Conservation (phyloP, 1,284 basidiomycete species). For the Schizophyllum commune region DNA sequence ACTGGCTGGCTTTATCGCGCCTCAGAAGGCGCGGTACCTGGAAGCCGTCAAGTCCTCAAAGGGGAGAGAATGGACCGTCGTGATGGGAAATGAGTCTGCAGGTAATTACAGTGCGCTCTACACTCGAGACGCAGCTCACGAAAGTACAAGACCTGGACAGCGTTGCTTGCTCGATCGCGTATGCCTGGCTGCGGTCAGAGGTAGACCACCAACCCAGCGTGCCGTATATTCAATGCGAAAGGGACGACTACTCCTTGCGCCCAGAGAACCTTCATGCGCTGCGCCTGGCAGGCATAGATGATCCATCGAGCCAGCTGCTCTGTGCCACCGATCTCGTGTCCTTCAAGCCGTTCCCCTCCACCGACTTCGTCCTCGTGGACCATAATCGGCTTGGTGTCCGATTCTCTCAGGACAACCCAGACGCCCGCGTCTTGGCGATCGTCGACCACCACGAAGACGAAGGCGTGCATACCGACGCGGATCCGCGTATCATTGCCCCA, state of each 20-base stretch:
- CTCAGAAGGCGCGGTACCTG: constrained; percentile 9
- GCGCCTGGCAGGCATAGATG: constrained; percentile 42
- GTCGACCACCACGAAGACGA: constrained; percentile 97
- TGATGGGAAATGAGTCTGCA: constrained; percentile 90
- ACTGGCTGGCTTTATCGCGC: constrained; percentile 6
- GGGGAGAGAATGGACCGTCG: constrained; percentile 62
- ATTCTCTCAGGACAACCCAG: constrained; percentile 36
- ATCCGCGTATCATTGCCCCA: constrained; percentile 58
- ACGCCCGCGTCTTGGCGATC: constrained; percentile 59
- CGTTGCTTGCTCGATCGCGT: constrained; percentile 76
- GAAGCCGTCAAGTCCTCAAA: constrained; percentile 9
- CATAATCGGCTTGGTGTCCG: constrained; percentile 70
- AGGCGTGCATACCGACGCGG: constrained; percentile 54
- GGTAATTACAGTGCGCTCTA: constrained; percentile 35
- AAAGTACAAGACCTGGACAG: constrained; percentile 75
- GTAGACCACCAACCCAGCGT: constrained; percentile 47
- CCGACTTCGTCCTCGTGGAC: constrained; percentile 79
- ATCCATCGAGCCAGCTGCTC: constrained; percentile 44
- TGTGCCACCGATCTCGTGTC: constrained; percentile 47
- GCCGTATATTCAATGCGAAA: constrained; percentile 69
- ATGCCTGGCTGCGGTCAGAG: constrained; percentile 60
- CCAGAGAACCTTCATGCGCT: constrained; percentile 84
- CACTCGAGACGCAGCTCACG: constrained; percentile 1
- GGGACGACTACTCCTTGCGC: constrained; percentile 68
- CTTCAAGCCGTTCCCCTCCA: constrained; percentile 45